A percentile compares a stretch with the other conserved stretches of the same genome.
phyloP scores from a whole-genome alignment of 352 stramenopile species.

The Poterioochromonas sp. region DNA sequence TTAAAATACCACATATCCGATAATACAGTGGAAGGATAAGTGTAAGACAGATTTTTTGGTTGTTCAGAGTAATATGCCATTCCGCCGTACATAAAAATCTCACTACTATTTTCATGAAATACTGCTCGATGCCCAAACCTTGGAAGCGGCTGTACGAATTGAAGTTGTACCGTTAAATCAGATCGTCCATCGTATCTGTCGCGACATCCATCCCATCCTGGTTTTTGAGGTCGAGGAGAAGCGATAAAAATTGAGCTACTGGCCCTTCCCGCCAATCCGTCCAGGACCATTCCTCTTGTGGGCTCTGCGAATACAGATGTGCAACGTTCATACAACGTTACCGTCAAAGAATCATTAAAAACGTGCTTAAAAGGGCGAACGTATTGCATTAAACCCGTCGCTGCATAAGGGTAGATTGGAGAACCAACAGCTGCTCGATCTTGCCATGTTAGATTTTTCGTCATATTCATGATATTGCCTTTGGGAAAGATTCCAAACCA shows the following conservation, averaged over 20 bases:
- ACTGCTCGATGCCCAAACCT: constrained; percentile 67
- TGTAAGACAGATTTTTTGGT: not conserved
- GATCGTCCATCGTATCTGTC: constrained; percentile 62
- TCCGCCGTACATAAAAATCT: constrained; percentile 77
- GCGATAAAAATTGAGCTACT: constrained; percentile 62
- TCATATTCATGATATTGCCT: constrained; percentile 40
- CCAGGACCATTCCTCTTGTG: constrained; percentile 50
- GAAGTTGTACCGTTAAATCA: constrained; percentile 49
- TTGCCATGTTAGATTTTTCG: constrained; percentile 38
- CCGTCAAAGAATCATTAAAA: constrained; percentile 40
- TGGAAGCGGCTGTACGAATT: constrained; percentile 71
- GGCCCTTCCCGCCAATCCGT: constrained; percentile 54
- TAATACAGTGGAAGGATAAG: constrained; percentile 47
- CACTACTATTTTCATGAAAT: constrained; percentile 54
- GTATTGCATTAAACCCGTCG: constrained; percentile 54
- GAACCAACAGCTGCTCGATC: constrained; percentile 37
- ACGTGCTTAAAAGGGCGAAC: constrained; percentile 41
- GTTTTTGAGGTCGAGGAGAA: constrained; percentile 66
- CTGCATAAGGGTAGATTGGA: constrained; percentile 52
- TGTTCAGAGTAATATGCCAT: constrained; percentile 51
- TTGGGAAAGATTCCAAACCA: constrained; percentile 49
- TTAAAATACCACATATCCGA: constrained; percentile 69
- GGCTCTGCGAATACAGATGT: constrained; percentile 71
- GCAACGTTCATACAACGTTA: constrained; percentile 51
- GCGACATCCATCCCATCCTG: constrained; percentile 87